Evolutionary conservation across 805 yeast genomes (phyloP).

Genomic region (Jamesozyma hellenica): DNA sequence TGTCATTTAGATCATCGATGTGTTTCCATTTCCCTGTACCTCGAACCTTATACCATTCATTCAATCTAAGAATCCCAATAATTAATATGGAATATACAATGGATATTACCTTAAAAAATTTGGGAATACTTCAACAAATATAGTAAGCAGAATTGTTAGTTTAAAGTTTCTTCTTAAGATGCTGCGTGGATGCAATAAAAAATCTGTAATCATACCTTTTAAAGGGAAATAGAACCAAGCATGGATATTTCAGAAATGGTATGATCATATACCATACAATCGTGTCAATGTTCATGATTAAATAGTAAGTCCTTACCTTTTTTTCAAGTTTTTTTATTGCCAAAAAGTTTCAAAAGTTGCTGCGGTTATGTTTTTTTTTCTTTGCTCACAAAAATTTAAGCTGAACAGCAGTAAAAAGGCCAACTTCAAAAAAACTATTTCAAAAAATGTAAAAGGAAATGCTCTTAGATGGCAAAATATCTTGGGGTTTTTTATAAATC

Average conservation of each 20-base stretch:
- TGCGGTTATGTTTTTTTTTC: no score
- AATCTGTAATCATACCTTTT: conserved; percentile 3
- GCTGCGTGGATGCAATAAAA: not conserved
- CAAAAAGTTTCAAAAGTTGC: no score
- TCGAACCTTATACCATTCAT: conserved; percentile 5
- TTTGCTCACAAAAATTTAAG: no score
- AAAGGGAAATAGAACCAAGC: conserved; percentile 7
- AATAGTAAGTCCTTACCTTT: no score
- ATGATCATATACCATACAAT: conserved; percentile 9
- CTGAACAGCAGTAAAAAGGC: no score
- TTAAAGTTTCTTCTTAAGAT: not conserved
- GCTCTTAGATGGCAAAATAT: no score
- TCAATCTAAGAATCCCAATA: conserved; percentile 2
- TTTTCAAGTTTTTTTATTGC: no score
- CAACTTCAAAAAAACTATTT: no score
- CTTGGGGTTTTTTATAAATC: no score
- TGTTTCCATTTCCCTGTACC: conserved; percentile 8
- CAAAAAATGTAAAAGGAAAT: no score
- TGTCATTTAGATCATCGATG: conserved; percentile 1
- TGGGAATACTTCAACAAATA: not conserved
- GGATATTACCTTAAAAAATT: not conserved
- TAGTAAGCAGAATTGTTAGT: no score
- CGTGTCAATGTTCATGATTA: conserved; percentile 12
- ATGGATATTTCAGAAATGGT: conserved; percentile 17
- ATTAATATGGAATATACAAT: conserved; percentile 9